phyloP scores from a whole-genome alignment of 1,139 yeast genomes.

The Wickerhamomyces sp. region DNA sequence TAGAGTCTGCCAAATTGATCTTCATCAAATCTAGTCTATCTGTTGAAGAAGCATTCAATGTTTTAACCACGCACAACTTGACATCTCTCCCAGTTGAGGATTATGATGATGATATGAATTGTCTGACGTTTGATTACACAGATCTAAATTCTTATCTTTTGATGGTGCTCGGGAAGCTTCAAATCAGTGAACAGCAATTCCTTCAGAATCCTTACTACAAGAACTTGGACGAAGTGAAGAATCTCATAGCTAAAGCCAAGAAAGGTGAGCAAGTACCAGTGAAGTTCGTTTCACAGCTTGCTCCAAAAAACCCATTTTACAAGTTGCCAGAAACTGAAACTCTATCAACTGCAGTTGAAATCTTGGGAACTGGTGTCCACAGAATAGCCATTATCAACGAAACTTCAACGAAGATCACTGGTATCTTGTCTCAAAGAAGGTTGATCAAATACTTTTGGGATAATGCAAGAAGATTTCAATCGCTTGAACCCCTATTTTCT shows the following conservation, averaged over 20 bases:
- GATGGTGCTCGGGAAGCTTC: conserved; percentile 64
- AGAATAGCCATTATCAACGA: conserved; percentile 76
- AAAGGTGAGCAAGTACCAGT: conserved; percentile 75
- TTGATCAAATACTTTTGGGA: conserved; percentile 83
- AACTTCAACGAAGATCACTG: conserved; percentile 46
- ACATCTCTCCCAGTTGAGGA: conserved; percentile 80
- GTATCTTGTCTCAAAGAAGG: conserved; percentile 86
- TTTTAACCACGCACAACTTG: conserved; percentile 61
- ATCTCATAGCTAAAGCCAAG: conserved; percentile 44
- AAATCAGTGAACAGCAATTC: conserved; percentile 29
- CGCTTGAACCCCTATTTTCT: conserved; percentile 68
- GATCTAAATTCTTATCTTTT: conserved; percentile 83
- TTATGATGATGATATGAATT: conserved; percentile 48
- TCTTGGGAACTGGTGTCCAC: conserved; percentile 88
- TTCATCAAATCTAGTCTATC: conserved; percentile 59
- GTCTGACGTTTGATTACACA: conserved; percentile 84
- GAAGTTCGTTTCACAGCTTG: conserved; percentile 67
- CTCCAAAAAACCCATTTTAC: conserved; percentile 83
- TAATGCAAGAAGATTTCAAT: conserved; percentile 79
- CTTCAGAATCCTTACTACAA: conserved; percentile 19
- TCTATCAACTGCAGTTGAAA: conserved; percentile 70
- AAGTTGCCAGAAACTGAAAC: conserved; percentile 66
- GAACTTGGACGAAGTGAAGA: conserved; percentile 27
- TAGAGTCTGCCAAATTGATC: conserved; percentile 73
- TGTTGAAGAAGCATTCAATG: conserved; percentile 85